Base-by-base conservation (phyloP, 2,329 filamentous ascomycete genomes). In the Sarocladium oryzae region DNA sequence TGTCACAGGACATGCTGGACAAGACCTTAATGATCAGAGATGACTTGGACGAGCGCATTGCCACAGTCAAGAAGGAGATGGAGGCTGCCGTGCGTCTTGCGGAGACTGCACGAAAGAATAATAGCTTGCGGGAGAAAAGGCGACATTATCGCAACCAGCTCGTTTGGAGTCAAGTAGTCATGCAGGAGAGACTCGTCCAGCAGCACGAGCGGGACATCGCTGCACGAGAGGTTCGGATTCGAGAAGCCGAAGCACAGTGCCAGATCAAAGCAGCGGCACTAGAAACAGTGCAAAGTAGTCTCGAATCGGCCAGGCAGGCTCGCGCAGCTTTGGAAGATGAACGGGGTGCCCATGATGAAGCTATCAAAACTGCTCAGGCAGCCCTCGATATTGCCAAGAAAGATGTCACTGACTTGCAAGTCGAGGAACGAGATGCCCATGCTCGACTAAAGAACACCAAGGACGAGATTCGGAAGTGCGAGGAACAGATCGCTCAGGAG, bases 111-210 rank as follows among this genome's bases (percentile, higher is more conserved):
- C 77, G 85, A 51, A 82, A 84, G 54, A 84, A 88, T 51, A 74
- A 84, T 43, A 75, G 76, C 13, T 76, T 95, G 58, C 78, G 82
- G 32, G 72, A 75, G 18, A 81, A 81, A 53, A 75, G 82, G 43
- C 74, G 74, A 30, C 73, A 79, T 21, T 73, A 87, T 40, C 70
- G 75, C 38, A 75, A 78, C 16, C 86, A 95, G 68, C 73, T 89
- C 55, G 84, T 86, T n/a, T 99, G 93, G 93, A 80, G 83, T 21
- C 88, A 95, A 61, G 90, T 97, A 1, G 79, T 84, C 46, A 83
- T 89, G 52, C 78, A 88, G 64, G 92, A 97, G 66, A 69, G 66
- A 32, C 61, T 69, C 2, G 53, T 70, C 8, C 52, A 38, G 8
- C 56, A 52, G 40, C 60, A 62, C 21, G 58, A 60, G 1, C 18